Percentiles rank a stretch among this genome's conserved stretches.
Conservation (phyloP, 495 filamentous ascomycete genomes). For the Trichoderma erinaceum region DNA sequence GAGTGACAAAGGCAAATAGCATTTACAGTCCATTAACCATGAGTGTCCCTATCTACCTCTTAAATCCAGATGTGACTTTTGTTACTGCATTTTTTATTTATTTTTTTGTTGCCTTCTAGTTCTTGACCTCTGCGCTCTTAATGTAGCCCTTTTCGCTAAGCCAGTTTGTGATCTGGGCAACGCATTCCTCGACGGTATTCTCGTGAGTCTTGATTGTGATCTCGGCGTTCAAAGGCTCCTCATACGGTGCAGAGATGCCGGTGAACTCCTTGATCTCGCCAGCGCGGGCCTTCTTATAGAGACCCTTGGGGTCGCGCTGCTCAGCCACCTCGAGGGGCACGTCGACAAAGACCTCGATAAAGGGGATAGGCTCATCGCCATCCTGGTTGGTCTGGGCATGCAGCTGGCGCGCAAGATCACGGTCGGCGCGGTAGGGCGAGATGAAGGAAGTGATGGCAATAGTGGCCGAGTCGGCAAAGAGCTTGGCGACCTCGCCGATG, state of each 20-base stretch:
- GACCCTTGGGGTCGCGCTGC: conserved; percentile 87
- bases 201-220: conserved; percentile 74
- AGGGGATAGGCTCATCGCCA: conserved; percentile 59
- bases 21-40: not conserved
- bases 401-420: conserved; percentile 70
- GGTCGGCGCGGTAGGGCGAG: conserved; percentile 83
- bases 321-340: conserved; percentile 87
- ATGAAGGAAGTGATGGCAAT: conserved; percentile 95
- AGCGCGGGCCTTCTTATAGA: conserved; percentile 92
- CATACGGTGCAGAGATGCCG: conserved; percentile 88
- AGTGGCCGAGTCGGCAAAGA: conserved; percentile 85
- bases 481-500: conserved; percentile 92
- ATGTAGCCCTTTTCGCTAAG: conserved; percentile 50
- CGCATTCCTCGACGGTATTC: conserved; percentile 76
- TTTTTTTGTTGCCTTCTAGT: not conserved
- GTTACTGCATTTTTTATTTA: not conserved
- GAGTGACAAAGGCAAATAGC: not conserved
- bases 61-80: not conserved
- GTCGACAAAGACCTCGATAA: conserved; percentile 90
- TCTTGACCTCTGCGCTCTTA: conserved; percentile 6
- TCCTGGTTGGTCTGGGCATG: conserved; percentile 51
- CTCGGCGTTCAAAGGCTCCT: conserved; percentile 80
- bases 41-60: not conserved
- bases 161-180: conserved; percentile 74
- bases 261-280: conserved; percentile 97